phyloP scores from a whole-genome alignment of 225 moss, liverwort and hornwort species.

The Sphagnum contortum region DNA sequence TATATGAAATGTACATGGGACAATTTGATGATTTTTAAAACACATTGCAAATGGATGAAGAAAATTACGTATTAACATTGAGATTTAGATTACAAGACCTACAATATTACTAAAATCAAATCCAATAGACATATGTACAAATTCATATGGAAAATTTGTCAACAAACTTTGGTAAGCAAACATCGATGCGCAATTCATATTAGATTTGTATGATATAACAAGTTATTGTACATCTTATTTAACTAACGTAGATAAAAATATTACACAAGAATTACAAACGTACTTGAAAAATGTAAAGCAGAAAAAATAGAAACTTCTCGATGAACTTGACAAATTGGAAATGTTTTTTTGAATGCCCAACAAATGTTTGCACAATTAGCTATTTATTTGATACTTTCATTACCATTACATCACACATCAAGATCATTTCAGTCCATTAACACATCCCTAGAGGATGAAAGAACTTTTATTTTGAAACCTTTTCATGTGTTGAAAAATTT shows the following conservation, averaged over 20 bases:
- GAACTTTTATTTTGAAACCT: not conserved
- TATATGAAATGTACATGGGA: not conserved
- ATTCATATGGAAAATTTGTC: not conserved
- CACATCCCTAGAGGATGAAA: not conserved
- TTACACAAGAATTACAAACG: not conserved
- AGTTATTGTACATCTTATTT: slow-evolving; percentile 6
- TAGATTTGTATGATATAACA: not conserved
- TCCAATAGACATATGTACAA: not conserved
- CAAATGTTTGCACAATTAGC: not conserved
- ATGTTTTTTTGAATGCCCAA: slow-evolving; percentile 5
- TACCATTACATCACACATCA: not conserved
- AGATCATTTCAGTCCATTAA: not conserved
- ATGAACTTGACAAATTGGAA: not conserved
- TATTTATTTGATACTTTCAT: not conserved
- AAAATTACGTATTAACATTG: no score
- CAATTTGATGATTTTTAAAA: not conserved
- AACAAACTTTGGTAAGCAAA: not conserved
- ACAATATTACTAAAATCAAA: no score
- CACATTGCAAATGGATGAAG: not conserved
- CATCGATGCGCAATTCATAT: not conserved
- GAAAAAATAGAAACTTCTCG: not conserved
- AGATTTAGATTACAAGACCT: no score
- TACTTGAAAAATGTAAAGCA: not conserved
- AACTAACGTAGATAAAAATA: slow-evolving; percentile 1
- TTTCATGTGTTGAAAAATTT: not conserved